Evolutionary conservation across 768 basidiomycete genomes (phyloP).

Genomic region (Suillus bovinus): DNA sequence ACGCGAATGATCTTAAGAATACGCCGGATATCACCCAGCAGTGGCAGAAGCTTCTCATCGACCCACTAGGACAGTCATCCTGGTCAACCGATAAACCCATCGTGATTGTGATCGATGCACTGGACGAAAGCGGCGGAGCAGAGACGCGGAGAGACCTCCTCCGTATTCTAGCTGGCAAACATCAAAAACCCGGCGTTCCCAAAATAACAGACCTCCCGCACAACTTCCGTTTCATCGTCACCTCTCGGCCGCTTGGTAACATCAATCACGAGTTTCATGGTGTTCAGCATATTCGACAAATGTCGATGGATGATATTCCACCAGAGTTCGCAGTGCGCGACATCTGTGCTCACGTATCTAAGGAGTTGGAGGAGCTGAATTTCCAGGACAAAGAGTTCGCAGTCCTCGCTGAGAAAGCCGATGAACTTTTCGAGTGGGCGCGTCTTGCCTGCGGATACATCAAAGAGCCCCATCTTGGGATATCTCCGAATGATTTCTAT

Average conservation of each 20-base stretch:
- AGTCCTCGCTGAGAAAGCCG: not conserved
- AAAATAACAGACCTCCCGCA: not conserved
- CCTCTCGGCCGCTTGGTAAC: constrained; percentile 3
- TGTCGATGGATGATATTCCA: not conserved
- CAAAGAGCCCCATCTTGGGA: not conserved
- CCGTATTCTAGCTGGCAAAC: not conserved
- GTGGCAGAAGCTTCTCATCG: constrained; percentile 1
- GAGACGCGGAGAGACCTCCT: constrained; percentile 1
- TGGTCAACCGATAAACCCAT: constrained; percentile 7
- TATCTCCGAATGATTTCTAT: not conserved
- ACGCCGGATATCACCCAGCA: not conserved
- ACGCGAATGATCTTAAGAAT: not conserved
- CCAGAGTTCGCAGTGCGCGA: not conserved
- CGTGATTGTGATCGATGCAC: constrained; percentile 26
- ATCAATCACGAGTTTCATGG: not conserved
- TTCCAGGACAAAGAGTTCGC: not conserved
- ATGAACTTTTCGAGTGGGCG: constrained; percentile 7
- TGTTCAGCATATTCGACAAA: not conserved
- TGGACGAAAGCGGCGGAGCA: constrained; percentile 18
- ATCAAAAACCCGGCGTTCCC: not conserved
- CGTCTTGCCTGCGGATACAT: constrained; percentile 10
- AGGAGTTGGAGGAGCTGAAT: not conserved
- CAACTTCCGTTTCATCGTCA: constrained; percentile 13
- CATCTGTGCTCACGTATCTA: not conserved
- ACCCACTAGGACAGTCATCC: not conserved